Base-by-base conservation (phyloP, 106 monocot species). In the Iris macrosiphon region DNA sequence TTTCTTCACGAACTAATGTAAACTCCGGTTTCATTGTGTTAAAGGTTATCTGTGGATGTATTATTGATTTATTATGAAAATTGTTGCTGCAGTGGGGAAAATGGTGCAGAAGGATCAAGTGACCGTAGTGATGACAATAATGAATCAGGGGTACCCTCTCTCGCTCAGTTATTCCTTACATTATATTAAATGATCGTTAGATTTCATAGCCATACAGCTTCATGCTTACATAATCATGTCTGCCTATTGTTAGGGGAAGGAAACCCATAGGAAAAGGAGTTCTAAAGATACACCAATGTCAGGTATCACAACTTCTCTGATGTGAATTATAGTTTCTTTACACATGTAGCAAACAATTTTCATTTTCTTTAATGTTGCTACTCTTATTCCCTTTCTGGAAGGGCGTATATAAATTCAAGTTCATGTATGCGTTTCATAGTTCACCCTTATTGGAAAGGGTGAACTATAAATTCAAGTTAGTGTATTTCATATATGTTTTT, bases 21-120 rank as follows among this genome's bases (percentile, higher is more conserved):
- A 10, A 4, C 34, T 35, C 10, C 10, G 10, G 34, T 35, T 35
- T 35, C 7, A 4, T 35, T 35, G 4, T 35, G 34, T 10, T 35
- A 4, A 6, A 4, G 4, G 34, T 35, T 10, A 35, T 35, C 10
- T 4, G 4, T 35, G 10, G 34, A 35, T n/a, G 34, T 35, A 35
- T 6, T 10, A 6, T 35, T 35, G 10, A 35, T 41, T 25, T 26
- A 40, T 40, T n/a, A 31, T 52, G 29, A 40, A 33, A 20, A 27
- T 32, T 39, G 17, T 6, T 65, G 1, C 13, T 66, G 27, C 72
- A 92, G 91, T 57, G 66, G 56, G 15, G 75, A 77, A 49, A 62
- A 65, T 64, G 74, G 65, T 43, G 57, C 59, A 24, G 95, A 86
- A 37, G 85, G 70, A 33, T 89, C 83, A 29, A 75, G 79, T 62